Percentiles rank a stretch among this genome's conserved stretches.
Evolutionary conservation across 257 asterid species (phyloP).

Genomic region (Forsythia suspensa): DNA sequence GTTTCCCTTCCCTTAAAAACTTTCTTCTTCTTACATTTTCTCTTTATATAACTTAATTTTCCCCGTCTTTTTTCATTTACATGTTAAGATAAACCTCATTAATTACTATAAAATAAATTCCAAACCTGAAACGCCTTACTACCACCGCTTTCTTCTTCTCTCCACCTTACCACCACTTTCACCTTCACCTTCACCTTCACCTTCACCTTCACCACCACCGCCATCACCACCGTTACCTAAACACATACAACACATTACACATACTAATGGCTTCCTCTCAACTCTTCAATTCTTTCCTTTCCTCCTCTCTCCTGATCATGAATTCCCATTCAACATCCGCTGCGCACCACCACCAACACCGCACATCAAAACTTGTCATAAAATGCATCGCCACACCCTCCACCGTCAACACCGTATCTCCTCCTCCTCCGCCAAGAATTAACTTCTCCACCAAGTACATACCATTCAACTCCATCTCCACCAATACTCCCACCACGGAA

Average conservation of each 20-base stretch:
- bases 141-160: too few relatives aligned
- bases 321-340: slow-evolving; percentile 17
- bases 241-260: too few relatives aligned
- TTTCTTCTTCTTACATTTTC: too few relatives aligned
- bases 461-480: slow-evolving; percentile 49
- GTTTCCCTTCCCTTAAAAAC: too few relatives aligned
- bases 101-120: background rate
- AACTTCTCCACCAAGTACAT: slow-evolving; percentile 60
- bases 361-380: background rate
- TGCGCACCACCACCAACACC: slow-evolving; percentile 9
- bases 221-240: background rate
- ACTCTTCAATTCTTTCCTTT: slow-evolving; percentile 4
- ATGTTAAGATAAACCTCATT: too few relatives aligned
- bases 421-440: slow-evolving; percentile 20
- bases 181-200: background rate
- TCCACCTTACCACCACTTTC: too few relatives aligned
- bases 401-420: background rate
- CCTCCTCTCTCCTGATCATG: slow-evolving; percentile 5
- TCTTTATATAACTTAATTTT: too few relatives aligned
- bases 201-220: background rate
- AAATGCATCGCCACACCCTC: slow-evolving; percentile 33
- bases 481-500: slow-evolving; percentile 37
- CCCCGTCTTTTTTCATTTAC: too few relatives aligned
- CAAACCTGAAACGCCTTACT: background rate
- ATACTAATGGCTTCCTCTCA: slow-evolving; percentile 27